Percentiles rank a stretch among this genome's conserved stretches.
Evolutionary conservation across 75 land plant species (phyloP).

Genomic region (Sequoia sempervirens): DNA sequence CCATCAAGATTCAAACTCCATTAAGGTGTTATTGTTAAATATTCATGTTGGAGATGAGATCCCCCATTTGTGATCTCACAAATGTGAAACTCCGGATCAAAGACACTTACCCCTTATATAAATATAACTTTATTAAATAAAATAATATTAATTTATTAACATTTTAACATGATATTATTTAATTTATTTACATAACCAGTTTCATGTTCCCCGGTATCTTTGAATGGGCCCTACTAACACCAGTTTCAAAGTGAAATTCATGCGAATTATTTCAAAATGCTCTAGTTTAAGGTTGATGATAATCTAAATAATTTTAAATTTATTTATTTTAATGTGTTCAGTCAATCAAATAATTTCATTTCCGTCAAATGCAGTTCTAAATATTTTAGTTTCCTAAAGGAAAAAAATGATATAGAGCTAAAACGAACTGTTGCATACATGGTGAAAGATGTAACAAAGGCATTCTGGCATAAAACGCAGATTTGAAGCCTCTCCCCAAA

Average conservation of each 20-base stretch:
- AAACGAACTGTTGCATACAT: slow-evolving; percentile 42
- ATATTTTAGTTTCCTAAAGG: background rate
- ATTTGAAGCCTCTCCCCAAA: slow-evolving; percentile 99
- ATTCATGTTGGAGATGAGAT: no score
- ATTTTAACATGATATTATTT: no score
- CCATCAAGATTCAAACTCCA: no score
- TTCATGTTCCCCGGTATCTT: background rate
- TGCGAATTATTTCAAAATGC: background rate
- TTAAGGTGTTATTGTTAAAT: no score
- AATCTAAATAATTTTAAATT: background rate
- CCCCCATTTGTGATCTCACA: no score
- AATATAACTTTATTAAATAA: no score
- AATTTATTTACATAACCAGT: no score
- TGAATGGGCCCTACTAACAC: background rate
- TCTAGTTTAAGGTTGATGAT: background rate
- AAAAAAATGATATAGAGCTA: background rate
- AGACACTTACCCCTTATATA: no score
- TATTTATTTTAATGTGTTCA: background rate
- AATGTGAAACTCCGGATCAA: no score
- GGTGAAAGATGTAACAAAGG: slow-evolving; percentile 93
- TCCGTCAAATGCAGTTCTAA: background rate
- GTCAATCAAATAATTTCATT: background rate
- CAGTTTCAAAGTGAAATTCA: background rate
- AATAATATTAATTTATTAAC: no score
- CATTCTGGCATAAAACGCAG: slow-evolving; percentile 96